A percentile compares a stretch with the other conserved stretches of the same genome.
Evolutionary conservation across 495 filamentous ascomycete species (phyloP).

Genomic region (Daldinia bambusicola): DNA sequence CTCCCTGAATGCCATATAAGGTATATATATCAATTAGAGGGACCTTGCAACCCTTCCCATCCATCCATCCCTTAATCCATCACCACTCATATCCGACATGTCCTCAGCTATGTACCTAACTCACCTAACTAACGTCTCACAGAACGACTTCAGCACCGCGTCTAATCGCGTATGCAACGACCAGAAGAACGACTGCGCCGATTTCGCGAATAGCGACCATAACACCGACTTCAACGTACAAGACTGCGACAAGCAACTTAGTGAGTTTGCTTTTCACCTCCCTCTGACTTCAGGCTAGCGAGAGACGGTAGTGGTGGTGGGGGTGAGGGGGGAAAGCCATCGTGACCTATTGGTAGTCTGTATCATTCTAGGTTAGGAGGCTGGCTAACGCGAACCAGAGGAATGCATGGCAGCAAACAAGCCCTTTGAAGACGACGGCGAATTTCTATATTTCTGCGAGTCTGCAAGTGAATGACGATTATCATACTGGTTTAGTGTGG

Average conservation of each 20-base stretch:
- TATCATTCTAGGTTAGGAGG: neutral
- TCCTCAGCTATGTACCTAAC: neutral
- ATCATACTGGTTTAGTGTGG: neutral
- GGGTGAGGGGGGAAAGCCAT: no score
- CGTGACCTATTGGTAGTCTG: neutral
- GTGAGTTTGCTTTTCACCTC: conserved; percentile 42
- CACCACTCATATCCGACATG: neutral
- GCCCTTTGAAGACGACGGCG: conserved; percentile 23
- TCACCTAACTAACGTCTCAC: neutral
- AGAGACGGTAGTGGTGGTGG: neutral
- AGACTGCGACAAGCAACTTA: conserved; percentile 52
- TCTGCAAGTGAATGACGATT: conserved; percentile 23
- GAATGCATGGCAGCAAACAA: conserved; percentile 25
- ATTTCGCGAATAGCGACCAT: conserved; percentile 47
- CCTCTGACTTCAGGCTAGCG: neutral
- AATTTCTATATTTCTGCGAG: conserved; percentile 40
- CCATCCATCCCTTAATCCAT: neutral
- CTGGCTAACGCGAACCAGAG: conserved; percentile 12
- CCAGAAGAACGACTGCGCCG: conserved; percentile 55
- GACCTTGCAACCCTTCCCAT: no score
- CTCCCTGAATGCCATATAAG: neutral
- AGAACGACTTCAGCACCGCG: conserved; percentile 57
- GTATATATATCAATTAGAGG: no score
- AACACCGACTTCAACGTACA: conserved; percentile 42
- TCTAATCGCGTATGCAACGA: conserved; percentile 53